phyloP scores from a whole-genome alignment of 805 yeast genomes.

The Torulaspora franciscae region DNA sequence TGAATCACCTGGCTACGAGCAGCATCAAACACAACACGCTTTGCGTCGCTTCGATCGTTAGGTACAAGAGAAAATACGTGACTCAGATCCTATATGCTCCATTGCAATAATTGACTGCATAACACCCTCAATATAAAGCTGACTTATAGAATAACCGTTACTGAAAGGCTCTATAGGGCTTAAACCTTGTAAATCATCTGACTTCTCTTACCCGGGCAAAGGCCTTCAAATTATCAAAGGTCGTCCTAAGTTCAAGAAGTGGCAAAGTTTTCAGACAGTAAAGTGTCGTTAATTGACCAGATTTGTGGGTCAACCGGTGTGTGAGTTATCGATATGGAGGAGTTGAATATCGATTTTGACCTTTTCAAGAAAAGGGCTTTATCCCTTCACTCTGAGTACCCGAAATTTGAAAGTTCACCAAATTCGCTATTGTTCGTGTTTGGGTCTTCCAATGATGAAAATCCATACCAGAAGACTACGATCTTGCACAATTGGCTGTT shows the following conservation, averaged over 20 bases:
- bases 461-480: conserved; percentile 84
- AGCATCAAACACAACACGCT: conserved; percentile 88
- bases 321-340: conserved; percentile 24
- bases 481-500: conserved; percentile 85
- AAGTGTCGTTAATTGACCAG: not conserved
- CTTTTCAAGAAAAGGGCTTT: conserved; percentile 30
- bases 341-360: conserved; percentile 30
- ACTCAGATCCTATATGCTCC: conserved; percentile 94
- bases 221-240: too few species aligned
- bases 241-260: conserved; percentile 1
- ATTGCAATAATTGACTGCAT: conserved; percentile 39
- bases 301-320: not conserved
- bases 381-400: conserved; percentile 26
- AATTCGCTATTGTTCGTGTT: conserved; percentile 59
- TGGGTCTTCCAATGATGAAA: conserved; percentile 83
- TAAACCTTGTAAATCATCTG: conserved; percentile 1
- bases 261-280: conserved; percentile 4
- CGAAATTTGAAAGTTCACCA: conserved; percentile 33
- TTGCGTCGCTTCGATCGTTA: conserved; percentile 86
- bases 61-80: conserved; percentile 83
- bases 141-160: conserved; percentile 4
- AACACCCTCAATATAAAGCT: conserved; percentile 1
- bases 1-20: conserved; percentile 93
- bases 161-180: conserved; percentile 1
- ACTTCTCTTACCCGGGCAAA: conserved; percentile 1